phyloP scores from a whole-genome alignment of 306 rosid genomes.

The Rosa chinensis region DNA sequence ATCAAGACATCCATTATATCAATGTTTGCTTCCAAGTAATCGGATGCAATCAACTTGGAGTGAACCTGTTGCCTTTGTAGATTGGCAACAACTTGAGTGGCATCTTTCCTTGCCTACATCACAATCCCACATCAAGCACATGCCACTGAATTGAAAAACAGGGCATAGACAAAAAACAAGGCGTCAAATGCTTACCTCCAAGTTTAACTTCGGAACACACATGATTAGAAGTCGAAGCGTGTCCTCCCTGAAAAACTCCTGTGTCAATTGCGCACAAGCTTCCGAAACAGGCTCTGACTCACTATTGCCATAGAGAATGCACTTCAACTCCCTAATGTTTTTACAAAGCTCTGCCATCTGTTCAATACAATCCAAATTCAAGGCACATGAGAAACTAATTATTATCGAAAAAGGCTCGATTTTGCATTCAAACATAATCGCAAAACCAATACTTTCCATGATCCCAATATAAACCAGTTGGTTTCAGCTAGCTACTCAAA shows the following conservation, averaged over 20 bases:
- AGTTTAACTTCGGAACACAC: conserved; percentile 83
- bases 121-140: not conserved
- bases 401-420: not conserved
- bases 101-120: conserved; percentile 90
- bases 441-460: not conserved
- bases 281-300: conserved; percentile 94
- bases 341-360: conserved; percentile 76
- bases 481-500: not conserved
- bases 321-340: conserved; percentile 84
- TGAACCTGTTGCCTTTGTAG: conserved; percentile 95
- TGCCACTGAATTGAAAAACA: not conserved
- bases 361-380: conserved; percentile 2
- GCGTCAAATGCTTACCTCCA: conserved; percentile 62
- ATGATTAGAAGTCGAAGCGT: conserved; percentile 69
- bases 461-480: not conserved
- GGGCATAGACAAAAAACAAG: not conserved
- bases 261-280: conserved; percentile 89
- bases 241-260: conserved; percentile 83
- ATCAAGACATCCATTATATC: conserved; percentile 83
- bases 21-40: conserved; percentile 82
- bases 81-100: conserved; percentile 97
- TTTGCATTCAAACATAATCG: not conserved
- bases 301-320: conserved; percentile 86
- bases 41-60: conserved; percentile 92
- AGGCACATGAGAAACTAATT: not conserved